phyloP scores from a whole-genome alignment of 805 yeast species.

The Metschnikowia proteae region DNA sequence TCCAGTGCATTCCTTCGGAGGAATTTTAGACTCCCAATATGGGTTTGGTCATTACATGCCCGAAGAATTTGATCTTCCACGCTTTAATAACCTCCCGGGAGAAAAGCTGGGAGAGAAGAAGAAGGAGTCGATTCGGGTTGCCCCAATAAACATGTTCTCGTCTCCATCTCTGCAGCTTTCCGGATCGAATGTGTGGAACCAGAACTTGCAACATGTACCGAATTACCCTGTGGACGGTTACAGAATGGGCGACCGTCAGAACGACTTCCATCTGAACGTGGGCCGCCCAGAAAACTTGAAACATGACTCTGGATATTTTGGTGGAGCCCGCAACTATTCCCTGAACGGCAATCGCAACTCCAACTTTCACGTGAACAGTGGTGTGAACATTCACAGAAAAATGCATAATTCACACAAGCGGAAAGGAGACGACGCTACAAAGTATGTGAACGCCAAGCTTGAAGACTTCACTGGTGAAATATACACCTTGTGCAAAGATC shows the following conservation, averaged over 20 bases:
- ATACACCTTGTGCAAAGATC: conserved; percentile 84
- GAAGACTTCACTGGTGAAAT: conserved; percentile 71
- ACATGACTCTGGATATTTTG: not conserved
- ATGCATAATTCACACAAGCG: conserved; percentile 31
- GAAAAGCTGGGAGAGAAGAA: not conserved
- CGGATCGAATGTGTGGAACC: conserved; percentile 20
- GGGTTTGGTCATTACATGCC: conserved; percentile 9
- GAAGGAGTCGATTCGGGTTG: conserved; percentile 1
- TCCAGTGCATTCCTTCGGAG: conserved; percentile 21
- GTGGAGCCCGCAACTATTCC: conserved; percentile 8
- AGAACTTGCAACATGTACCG: conserved; percentile 4
- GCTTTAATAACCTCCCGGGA: not conserved
- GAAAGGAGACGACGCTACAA: conserved; percentile 65
- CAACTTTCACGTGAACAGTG: conserved; percentile 17
- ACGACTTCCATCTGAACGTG: not conserved
- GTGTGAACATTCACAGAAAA: conserved; percentile 44
- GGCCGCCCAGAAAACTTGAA: not conserved
- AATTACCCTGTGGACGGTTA: not conserved
- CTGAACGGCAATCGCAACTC: conserved; percentile 8
- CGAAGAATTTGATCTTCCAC: not conserved
- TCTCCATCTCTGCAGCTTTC: conserved; percentile 5
- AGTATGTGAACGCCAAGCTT: conserved; percentile 62
- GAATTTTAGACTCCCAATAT: conserved; percentile 18
- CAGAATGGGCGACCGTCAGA: not conserved
- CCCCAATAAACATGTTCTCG: conserved; percentile 1